Evolutionary conservation across 176 grass and related monocot species (phyloP).

Genomic region (Musa beccarii): DNA sequence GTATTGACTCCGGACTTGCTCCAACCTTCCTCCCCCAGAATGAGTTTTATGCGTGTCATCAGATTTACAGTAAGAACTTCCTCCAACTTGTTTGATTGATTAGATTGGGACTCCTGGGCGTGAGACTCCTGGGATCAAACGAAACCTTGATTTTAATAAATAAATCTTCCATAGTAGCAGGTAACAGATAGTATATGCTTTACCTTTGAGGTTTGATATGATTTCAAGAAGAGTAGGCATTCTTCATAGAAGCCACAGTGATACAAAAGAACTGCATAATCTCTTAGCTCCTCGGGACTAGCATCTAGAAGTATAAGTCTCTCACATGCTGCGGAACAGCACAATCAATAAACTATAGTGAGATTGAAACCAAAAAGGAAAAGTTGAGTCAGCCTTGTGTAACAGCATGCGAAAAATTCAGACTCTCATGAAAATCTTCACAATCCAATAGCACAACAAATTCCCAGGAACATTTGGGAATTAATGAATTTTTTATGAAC

Average conservation of each 20-base stretch:
- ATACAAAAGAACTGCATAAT: conserved; percentile 77
- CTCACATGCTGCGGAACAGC: conserved; percentile 53
- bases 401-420: neutral
- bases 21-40: conserved; percentile 80
- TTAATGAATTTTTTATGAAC: no score
- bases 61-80: conserved; percentile 47
- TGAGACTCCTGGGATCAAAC: conserved; percentile 24
- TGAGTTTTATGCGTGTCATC: conserved; percentile 32
- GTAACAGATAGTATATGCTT: neutral
- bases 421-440: no score
- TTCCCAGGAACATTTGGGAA: no score
- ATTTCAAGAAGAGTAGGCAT: conserved; percentile 52
- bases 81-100: conserved; percentile 41
- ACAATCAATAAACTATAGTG: conserved; percentile 5
- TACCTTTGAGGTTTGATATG: conserved; percentile 33
- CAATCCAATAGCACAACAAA: no score
- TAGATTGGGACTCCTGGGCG: neutral
- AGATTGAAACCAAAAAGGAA: neutral
- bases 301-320: conserved; percentile 53
- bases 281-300: conserved; percentile 46
- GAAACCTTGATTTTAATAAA: neutral
- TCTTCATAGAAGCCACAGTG: conserved; percentile 79
- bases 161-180: neutral
- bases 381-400: neutral
- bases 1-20: conserved; percentile 13